Conservation (phyloP, 208 protist species). For the Angomonas desouzai region DNA sequence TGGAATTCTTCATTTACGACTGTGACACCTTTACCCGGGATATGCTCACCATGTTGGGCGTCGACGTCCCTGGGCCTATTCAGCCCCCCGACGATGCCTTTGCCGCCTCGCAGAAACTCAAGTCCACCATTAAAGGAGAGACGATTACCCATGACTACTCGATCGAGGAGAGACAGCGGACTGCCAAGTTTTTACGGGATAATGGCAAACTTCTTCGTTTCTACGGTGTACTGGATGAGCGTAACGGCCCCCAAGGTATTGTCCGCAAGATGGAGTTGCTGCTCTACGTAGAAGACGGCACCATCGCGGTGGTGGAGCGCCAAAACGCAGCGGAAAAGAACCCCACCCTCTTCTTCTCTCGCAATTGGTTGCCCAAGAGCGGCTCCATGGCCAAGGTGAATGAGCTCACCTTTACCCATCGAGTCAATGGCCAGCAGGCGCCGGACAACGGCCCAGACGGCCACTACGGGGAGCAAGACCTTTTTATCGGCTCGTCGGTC, state of each 20-base stretch:
- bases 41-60: constrained; percentile 80
- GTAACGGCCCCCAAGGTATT: constrained; percentile 34
- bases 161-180: constrained; percentile 63
- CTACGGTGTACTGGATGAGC: constrained; percentile 84
- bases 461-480: constrained; percentile 81
- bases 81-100: constrained; percentile 69
- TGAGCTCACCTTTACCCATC: constrained; percentile 81
- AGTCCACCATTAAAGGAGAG: constrained; percentile 59
- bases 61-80: constrained; percentile 49
- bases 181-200: constrained; percentile 88
- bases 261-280: constrained; percentile 89
- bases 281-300: constrained; percentile 95
- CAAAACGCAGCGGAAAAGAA: constrained; percentile 84
- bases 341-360: constrained; percentile 84
- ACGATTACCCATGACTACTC: constrained; percentile 31
- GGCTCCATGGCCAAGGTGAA: constrained; percentile 69
- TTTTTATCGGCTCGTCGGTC: constrained; percentile 76
- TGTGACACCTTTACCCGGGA: constrained; percentile 91
- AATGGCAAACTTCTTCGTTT: constrained; percentile 96
- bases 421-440: constrained; percentile 77
- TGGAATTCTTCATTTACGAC: constrained; percentile 92
- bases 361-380: constrained; percentile 72
- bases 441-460: constrained; percentile 61
- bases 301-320: constrained; percentile 92
- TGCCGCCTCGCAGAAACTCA: constrained; percentile 48